Evolutionary conservation across 495 filamentous ascomycete species (phyloP).

Genomic region (Neurospora sp.): DNA sequence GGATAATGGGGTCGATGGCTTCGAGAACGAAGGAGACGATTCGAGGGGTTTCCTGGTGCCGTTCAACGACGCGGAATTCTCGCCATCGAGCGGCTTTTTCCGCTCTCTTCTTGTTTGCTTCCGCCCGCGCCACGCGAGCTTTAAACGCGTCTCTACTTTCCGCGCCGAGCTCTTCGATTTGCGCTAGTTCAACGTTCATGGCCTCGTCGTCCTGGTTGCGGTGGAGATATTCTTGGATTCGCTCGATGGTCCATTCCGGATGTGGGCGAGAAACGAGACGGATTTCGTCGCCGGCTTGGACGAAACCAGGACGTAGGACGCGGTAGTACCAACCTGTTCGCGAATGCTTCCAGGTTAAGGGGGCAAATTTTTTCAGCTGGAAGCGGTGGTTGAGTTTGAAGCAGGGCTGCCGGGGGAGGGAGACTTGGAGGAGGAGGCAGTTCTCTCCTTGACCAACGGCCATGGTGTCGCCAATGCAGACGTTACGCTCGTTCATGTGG

Average conservation of each 20-base stretch:
- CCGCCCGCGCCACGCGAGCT: slow-evolving; percentile 23
- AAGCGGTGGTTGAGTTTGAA: slow-evolving; percentile 51
- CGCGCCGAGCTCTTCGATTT: slow-evolving; percentile 36
- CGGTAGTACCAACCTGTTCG: slow-evolving; percentile 50
- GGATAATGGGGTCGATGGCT: slow-evolving; percentile 10
- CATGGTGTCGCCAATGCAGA: slow-evolving; percentile 48
- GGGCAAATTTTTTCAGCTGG: slow-evolving; percentile 42
- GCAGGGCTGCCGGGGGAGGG: slow-evolving; percentile 24
- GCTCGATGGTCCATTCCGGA: slow-evolving; percentile 46
- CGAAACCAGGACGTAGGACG: slow-evolving; percentile 35
- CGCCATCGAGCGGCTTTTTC: slow-evolving; percentile 28
- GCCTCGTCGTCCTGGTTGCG: slow-evolving; percentile 30
- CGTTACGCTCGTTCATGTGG: slow-evolving; percentile 44
- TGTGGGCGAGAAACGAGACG: slow-evolving; percentile 31
- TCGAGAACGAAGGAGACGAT: slow-evolving; percentile 33
- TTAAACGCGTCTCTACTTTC: slow-evolving; percentile 34
- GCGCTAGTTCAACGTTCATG: slow-evolving; percentile 35
- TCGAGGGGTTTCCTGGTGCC: slow-evolving; percentile 27
- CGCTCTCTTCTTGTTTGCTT: slow-evolving; percentile 1
- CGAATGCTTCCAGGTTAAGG: slow-evolving; percentile 38
- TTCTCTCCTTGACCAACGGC: slow-evolving; percentile 16
- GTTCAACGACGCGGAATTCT: slow-evolving; percentile 35
- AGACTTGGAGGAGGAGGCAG: background rate
- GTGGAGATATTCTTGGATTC: slow-evolving; percentile 47
- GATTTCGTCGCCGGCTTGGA: slow-evolving; percentile 39